A percentile compares a stretch with the other conserved stretches of the same genome.
These are phyloP conservation scores for Acmispon strigosus DNA, from an alignment of 306 rosid genomes.

Conservation along the genomic window DNA sequence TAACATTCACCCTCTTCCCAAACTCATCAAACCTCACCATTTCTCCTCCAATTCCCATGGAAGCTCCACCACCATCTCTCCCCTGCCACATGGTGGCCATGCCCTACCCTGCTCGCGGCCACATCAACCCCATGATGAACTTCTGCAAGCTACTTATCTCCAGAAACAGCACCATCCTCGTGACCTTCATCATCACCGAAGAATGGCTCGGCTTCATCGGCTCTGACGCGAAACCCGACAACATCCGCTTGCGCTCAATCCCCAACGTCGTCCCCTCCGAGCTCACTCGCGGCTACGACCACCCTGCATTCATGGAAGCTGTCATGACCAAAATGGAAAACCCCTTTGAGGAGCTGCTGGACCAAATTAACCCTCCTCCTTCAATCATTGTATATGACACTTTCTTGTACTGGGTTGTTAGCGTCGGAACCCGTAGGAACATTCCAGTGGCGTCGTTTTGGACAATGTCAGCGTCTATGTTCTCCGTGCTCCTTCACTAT, in stretches of 20 bases:
- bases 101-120: conserved; percentile 43
- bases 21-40: not conserved
- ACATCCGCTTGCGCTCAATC: conserved; percentile 1
- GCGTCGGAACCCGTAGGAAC: conserved; percentile 26
- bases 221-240: conserved; percentile 18
- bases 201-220: conserved; percentile 42
- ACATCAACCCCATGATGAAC: conserved; percentile 44
- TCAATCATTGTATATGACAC: conserved; percentile 7
- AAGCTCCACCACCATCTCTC: not conserved
- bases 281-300: conserved; percentile 14
- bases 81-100: conserved; percentile 33
- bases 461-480: conserved; percentile 27
- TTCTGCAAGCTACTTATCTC: conserved; percentile 21
- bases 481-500: conserved; percentile 2
- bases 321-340: conserved; percentile 29
- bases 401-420: conserved; percentile 17
- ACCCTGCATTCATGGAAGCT: conserved; percentile 7
- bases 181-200: conserved; percentile 38
- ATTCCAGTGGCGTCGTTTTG: conserved; percentile 40
- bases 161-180: not conserved
- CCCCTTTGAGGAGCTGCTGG: conserved; percentile 28
- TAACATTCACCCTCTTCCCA: not conserved
- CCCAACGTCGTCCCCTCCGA: conserved; percentile 42
- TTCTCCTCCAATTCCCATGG: not conserved
- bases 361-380: conserved; percentile 11